Base-by-base conservation (phyloP, 169 alveolate species). In the Eimeria brunetti region DNA sequence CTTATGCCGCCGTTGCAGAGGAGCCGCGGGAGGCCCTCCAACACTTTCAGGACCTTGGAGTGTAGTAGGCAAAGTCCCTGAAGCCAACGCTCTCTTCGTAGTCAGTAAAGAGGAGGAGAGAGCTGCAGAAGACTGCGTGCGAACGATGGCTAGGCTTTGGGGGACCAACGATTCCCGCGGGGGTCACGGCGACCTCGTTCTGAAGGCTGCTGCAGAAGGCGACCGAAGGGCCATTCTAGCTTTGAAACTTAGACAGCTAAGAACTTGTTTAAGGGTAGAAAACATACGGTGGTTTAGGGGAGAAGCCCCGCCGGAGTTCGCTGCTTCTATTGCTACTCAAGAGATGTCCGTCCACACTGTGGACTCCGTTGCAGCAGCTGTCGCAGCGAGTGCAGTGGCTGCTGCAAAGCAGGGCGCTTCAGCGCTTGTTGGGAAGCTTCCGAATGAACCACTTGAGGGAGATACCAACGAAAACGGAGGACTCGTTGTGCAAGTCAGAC, bases 31-130 rank as follows among this genome's bases (percentile, higher is more conserved):
- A 9, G 89, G 78, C 27, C 91, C 89, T 51, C 89, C 89, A 33
- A 80, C 69, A 7, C 95, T 92, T 49, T 71, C 95, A 64, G 95
- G 95, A 1, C 95, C 92, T 0, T 92, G 95, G 95, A 75, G 89
- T 18, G 95, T 92, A 53, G 92, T 80, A 5, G 95, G 92, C 56
- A 92, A 92, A 67, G 76, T 60, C 53, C 95, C 95, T 22, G 92
- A 86, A 71, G 89, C 95, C 38, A 92, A 92, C 30, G 85, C 95
- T 36, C 92, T 92, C 44, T 92, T 92, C 51, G 92, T 92, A 9
- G 92, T 92, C 27, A 92, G 95, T 33, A 75, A 81, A 41, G 89
- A 80, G 71, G 95, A 92, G 44, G 80, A 71, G 92, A 46, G 46
- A 33, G 95, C 85, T 14, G 95, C 95, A 38, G 78, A 51, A 16